Evolutionary conservation across 1,284 basidiomycete species (phyloP).

Genomic region (Amylostereum areolatum): DNA sequence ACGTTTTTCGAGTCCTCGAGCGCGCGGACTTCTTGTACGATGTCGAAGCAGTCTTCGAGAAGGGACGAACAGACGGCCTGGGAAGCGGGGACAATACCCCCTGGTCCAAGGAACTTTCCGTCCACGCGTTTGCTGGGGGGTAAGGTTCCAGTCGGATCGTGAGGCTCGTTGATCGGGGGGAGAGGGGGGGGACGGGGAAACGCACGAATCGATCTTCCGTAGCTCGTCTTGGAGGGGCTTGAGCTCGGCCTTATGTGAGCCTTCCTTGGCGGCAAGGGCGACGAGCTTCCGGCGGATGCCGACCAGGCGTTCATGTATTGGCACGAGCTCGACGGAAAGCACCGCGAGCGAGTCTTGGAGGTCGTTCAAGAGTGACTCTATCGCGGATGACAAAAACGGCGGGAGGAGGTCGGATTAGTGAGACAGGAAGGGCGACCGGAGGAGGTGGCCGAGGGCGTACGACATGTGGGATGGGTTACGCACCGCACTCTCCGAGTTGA

Average conservation of each 20-base stretch:
- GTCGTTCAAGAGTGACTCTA: constrained; percentile 73
- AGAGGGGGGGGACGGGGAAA: too few species aligned
- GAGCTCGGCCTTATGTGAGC: constrained; percentile 80
- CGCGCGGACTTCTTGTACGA: constrained; percentile 93
- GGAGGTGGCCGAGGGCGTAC: not conserved
- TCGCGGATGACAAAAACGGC: too few species aligned
- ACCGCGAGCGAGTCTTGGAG: constrained; percentile 82
- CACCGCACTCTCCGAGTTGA: constrained; percentile 90
- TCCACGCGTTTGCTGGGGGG: constrained; percentile 81
- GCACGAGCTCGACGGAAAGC: constrained; percentile 82
- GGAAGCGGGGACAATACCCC: constrained; percentile 85
- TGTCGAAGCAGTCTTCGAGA: constrained; percentile 96
- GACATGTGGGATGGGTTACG: constrained; percentile 26
- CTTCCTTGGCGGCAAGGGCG: constrained; percentile 82
- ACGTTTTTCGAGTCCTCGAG: constrained; percentile 92
- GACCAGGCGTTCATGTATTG: constrained; percentile 87
- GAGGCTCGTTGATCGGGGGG: too few species aligned
- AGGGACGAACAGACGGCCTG: constrained; percentile 88
- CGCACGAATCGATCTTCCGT: constrained; percentile 91
- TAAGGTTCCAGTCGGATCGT: constrained; percentile 1
- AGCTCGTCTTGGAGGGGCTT: constrained; percentile 91
- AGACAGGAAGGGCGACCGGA: constrained; percentile 4
- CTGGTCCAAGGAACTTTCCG: constrained; percentile 92
- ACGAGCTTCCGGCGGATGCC: constrained; percentile 86
- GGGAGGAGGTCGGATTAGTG: constrained; percentile 10